Conservation (phyloP, 2,329 filamentous ascomycete species). For the Aspergillus persii region DNA sequence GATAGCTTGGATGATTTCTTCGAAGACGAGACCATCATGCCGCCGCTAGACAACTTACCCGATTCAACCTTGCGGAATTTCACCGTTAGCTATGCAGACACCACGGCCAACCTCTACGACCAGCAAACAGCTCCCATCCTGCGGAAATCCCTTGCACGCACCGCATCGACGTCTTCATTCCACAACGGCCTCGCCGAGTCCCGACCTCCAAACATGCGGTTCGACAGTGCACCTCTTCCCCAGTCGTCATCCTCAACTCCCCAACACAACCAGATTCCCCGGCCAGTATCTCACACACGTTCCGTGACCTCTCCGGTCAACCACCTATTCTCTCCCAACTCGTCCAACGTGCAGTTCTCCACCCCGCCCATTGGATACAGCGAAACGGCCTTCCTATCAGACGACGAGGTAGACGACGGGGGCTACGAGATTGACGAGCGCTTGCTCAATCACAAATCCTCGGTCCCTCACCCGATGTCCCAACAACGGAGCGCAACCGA, state of each 20-base stretch:
- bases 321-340: constrained; percentile 42
- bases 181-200: constrained; percentile 83
- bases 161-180: constrained; percentile 71
- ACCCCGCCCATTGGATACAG: constrained; percentile 47
- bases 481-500: constrained; percentile 37
- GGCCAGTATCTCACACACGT: constrained; percentile 73
- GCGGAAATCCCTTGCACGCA: constrained; percentile 73
- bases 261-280: constrained; percentile 38
- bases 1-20: constrained; percentile 82
- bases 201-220: constrained; percentile 56
- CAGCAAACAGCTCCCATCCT: constrained; percentile 89
- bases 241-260: constrained; percentile 39
- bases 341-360: constrained; percentile 53
- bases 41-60: constrained; percentile 46
- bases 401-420: constrained; percentile 74
- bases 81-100: constrained; percentile 65
- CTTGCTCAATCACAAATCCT: constrained; percentile 25
- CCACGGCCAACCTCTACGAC: constrained; percentile 81
- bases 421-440: constrained; percentile 83
- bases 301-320: constrained; percentile 79
- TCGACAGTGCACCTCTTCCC: constrained; percentile 46
- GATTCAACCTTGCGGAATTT: constrained; percentile 47
- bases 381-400: constrained; percentile 64
- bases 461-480: constrained; percentile 20
- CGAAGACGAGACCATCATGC: constrained; percentile 65